Evolutionary conservation across 768 basidiomycete genomes (phyloP), one percentile per base, ranked within the genome.

Genomic region (Chalciporus sphaerocephalus): DNA sequence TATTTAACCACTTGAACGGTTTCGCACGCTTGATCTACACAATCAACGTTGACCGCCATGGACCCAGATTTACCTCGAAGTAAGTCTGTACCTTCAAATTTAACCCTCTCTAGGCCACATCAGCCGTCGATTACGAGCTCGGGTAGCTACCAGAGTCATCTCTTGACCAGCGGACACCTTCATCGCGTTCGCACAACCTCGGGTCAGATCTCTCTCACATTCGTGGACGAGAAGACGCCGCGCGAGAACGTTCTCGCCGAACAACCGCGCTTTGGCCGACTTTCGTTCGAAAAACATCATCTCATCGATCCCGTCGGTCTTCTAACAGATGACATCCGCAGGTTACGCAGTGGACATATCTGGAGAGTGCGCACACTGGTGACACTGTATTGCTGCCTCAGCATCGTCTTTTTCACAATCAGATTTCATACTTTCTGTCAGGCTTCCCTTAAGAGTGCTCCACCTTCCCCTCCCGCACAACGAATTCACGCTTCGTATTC

Each of bases 61-160:
- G 55, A 51, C 20, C 32, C 47, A 15, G 42, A 2, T 37, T 46
- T 61, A 22, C 38, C 61, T 4, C 51, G 46, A 51, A 61, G 60
- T 52, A 61, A 61, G 23, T 61, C 58, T n/a, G 46, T 52, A 28
- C 60, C 60, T 30, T 53, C 49, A 7, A 55, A 53, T 17, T 39
- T 61, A 21, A 34, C 37, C 21, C 45, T 43, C 10, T 36, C 51
- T 36, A 54, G 53, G 36, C 47, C 52, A 16, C 46, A 56, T 41
- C 52, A 39, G 30, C 50, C 57, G 6, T 60, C 59, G 16, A 55
- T 62, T n/a, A 60, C 62, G 11, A 64, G 59, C 20, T 71, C 67
- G 22, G 69, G 70, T 37, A 74, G 71, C 48, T 67, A 75, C 47
- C 74, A 75, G 44, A 73, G 70, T 40, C 69, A 74, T 54, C 62